Evolutionary conservation across 2,329 filamentous ascomycete species (phyloP).

Genomic region (Colletotrichum sp.): DNA sequence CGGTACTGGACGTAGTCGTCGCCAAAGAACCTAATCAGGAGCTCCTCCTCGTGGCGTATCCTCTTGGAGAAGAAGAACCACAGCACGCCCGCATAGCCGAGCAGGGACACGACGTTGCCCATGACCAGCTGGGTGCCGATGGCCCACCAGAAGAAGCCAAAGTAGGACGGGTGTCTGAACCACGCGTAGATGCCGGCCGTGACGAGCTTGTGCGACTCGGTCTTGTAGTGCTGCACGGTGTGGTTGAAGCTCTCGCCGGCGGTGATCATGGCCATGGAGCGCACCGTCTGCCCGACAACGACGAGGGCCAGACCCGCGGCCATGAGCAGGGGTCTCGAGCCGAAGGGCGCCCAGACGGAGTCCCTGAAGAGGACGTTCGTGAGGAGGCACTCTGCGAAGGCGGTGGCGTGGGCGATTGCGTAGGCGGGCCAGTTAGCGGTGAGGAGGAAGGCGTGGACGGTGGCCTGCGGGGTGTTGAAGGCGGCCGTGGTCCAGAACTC

Average conservation of each 20-base stretch:
- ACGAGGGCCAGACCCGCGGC: conserved; percentile 69
- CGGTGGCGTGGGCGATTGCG: conserved; percentile 79
- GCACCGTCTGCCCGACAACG: conserved; percentile 72
- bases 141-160: conserved; percentile 99
- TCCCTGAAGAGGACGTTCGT: conserved; percentile 61
- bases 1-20: conserved; percentile 80
- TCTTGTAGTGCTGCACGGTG: conserved; percentile 74
- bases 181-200: conserved; percentile 79
- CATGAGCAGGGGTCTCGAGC: conserved; percentile 45
- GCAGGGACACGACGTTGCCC: conserved; percentile 81
- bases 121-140: conserved; percentile 91
- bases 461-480: conserved; percentile 79
- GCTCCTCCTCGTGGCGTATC: conserved; percentile 79
- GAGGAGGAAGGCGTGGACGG: conserved; percentile 79
- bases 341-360: conserved; percentile 50
- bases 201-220: conserved; percentile 77
- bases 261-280: conserved; percentile 86
- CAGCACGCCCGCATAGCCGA: conserved; percentile 75
- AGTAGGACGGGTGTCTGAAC: conserved; percentile 89
- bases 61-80: conserved; percentile 84
- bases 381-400: conserved; percentile 74
- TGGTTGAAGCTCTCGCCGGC: conserved; percentile 94
- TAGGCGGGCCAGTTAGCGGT: conserved; percentile 86
- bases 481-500: conserved; percentile 91
- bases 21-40: conserved; percentile 82